Percentiles rank a stretch among this genome's conserved stretches.
Conservation (phyloP, 2,329 filamentous ascomycete species). For the Aspergillus ochraceoroseus region DNA sequence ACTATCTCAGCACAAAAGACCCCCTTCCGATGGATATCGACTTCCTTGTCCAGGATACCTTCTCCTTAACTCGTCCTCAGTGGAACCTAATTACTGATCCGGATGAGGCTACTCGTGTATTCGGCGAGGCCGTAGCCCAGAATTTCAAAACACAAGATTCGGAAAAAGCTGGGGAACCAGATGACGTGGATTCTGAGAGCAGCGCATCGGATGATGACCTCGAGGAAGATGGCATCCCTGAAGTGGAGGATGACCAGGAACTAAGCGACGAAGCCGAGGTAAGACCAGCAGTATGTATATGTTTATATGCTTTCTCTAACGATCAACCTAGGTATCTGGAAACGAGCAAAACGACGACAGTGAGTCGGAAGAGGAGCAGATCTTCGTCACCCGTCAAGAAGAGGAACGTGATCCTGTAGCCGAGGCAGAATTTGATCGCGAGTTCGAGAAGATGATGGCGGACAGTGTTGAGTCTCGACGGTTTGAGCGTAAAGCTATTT, state of each 20-base stretch:
- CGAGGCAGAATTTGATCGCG: constrained; percentile 94
- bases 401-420: constrained; percentile 88
- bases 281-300: constrained; percentile 33
- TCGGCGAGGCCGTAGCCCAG: constrained; percentile 80
- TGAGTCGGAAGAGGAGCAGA: constrained; percentile 75
- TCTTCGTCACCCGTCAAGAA: constrained; percentile 85
- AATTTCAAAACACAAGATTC: constrained; percentile 77
- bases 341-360: constrained; percentile 44
- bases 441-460: constrained; percentile 97
- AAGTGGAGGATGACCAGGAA: constrained; percentile 53
- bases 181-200: constrained; percentile 69
- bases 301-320: no score
- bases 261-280: constrained; percentile 49
- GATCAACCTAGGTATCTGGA: no score
- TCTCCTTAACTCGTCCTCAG: constrained; percentile 75
- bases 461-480: constrained; percentile 94
- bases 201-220: constrained; percentile 72
- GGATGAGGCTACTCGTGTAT: constrained; percentile 76
- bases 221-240: constrained; percentile 54
- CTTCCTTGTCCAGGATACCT: constrained; percentile 91
- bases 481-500: constrained; percentile 88
- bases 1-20: constrained; percentile 89
- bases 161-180: constrained; percentile 64
- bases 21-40: constrained; percentile 93
- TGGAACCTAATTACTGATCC: constrained; percentile 81